Percentiles rank a stretch among this genome's conserved stretches.
Conservation (phyloP, 164 flowering plant genomes). For the Nelumbo lutea region DNA sequence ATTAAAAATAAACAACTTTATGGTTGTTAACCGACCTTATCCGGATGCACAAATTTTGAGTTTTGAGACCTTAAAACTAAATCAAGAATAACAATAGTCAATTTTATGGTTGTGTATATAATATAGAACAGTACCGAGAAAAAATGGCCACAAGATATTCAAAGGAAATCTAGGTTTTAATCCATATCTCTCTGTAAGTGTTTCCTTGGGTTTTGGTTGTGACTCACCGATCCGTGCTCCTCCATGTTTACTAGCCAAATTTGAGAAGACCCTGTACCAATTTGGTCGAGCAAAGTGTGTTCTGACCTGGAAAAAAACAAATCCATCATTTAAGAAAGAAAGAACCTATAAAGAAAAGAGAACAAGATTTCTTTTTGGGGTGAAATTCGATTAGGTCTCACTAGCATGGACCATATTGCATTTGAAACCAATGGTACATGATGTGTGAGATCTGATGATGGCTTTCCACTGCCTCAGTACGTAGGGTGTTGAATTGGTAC, state of each 20-base stretch:
- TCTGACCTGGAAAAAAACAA: slow-evolving; percentile 26
- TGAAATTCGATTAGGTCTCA: not conserved
- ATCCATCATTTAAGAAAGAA: not conserved
- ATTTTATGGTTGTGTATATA: not conserved
- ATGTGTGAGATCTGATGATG: not conserved
- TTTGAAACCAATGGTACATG: not conserved
- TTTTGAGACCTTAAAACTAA: not conserved
- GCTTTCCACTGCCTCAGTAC: too few species aligned
- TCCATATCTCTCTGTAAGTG: too few species aligned
- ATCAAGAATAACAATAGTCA: not conserved
- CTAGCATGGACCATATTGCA: not conserved
- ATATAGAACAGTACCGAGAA: too few species aligned
- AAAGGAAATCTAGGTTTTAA: too few species aligned
- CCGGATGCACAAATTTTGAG: not conserved
- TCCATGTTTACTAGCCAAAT: slow-evolving; percentile 31
- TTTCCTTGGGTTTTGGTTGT: not conserved
- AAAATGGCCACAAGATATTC: too few species aligned
- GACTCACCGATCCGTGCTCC: slow-evolving; percentile 43
- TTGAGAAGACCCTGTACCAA: slow-evolving; percentile 40
- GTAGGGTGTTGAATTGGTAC: too few species aligned
- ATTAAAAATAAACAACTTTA: not conserved
- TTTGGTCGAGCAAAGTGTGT: slow-evolving; percentile 53
- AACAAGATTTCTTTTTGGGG: not conserved
- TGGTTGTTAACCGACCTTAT: not conserved
- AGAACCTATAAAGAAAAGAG: not conserved